Evolutionary conservation across 108 stramenopile species (phyloP), one percentile per base, ranked within the genome.

Genomic region (Pseudonitzschia multistriata): DNA sequence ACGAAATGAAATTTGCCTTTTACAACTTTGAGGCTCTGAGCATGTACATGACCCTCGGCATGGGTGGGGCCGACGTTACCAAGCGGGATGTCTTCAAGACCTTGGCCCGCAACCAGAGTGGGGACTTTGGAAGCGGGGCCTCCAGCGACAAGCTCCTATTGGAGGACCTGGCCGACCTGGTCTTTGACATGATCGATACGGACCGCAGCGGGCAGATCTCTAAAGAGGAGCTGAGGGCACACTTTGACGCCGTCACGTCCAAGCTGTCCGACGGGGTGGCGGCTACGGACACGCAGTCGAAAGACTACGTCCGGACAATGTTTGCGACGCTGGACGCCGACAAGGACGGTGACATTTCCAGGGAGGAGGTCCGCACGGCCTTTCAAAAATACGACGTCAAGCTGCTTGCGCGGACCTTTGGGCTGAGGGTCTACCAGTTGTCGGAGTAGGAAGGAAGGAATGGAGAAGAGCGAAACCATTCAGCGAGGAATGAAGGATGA

Each of bases 1-100:
- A 64, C n/a, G 63, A 64, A 24, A 6, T 64, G 8, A 3, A n/a
- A 39, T 45, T 48, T 39, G 63, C 63, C 37, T 64, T 64, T 25
- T 64, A 48, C 42, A 45, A 64, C 25, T 48, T 48, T 39, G 63
- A 64, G 24, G 63, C 45, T 19, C 13, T 59, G 13, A 64, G 63
- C 42, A 64, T 64, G 63, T 64, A 64, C 42, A 37, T 48, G 63
- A 48, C 63, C n/a, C 47, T 64, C 47, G 63, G 36, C 4, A 7
- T 64, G 37, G 63, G 63, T 3, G 63, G 63, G 25, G 11, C 47
- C 5, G 21, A 24, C 28, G 10, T 64, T 10, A 48, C 40, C 34
- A 40, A 45, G 40, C 33, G 15, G 40, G 3, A 6, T 10, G 5
- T 36, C 28, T 61, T 61, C 31, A 19, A 45, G 63, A 21, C 6